phyloP scores from a whole-genome alignment of 1,284 basidiomycete genomes.

The Leccinum fallax region DNA sequence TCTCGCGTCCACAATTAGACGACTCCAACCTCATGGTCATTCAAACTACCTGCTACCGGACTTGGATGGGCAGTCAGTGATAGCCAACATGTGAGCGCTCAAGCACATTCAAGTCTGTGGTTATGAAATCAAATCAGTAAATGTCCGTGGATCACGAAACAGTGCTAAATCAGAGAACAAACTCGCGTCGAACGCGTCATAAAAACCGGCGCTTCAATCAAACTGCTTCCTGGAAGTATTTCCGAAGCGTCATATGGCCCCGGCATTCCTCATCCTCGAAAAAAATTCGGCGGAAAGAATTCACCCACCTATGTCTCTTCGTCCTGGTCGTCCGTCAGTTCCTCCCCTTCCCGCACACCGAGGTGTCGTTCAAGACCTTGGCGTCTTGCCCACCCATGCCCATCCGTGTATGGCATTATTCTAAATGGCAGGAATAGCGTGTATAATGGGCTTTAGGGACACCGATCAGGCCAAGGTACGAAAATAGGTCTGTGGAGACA shows the following conservation, averaged over 20 bases:
- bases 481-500: background rate
- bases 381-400: slow-evolving; percentile 77
- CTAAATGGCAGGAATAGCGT: slow-evolving; percentile 84
- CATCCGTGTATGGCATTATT: slow-evolving; percentile 84
- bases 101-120: too few relatives aligned
- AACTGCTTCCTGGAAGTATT: slow-evolving; percentile 30
- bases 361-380: slow-evolving; percentile 61
- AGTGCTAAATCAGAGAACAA: slow-evolving; percentile 20
- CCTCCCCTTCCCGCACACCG: slow-evolving; percentile 66
- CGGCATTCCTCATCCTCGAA: slow-evolving; percentile 64
- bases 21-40: background rate
- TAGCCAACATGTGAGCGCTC: background rate
- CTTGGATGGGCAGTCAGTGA: background rate
- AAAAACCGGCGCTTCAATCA: slow-evolving; percentile 27
- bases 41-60: too few relatives aligned
- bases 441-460: slow-evolving; percentile 56
- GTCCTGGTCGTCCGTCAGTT: slow-evolving; percentile 75
- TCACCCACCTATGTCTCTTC: slow-evolving; percentile 32
- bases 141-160: background rate
- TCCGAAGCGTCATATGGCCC: slow-evolving; percentile 78
- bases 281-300: background rate
- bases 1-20: background rate
- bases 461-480: background rate
- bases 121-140: background rate
- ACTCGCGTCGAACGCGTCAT: slow-evolving; percentile 11